Percentiles rank a stretch among this genome's conserved stretches.
Conservation (phyloP, 495 filamentous ascomycete genomes). For the Tuber microsphaerosporum region DNA sequence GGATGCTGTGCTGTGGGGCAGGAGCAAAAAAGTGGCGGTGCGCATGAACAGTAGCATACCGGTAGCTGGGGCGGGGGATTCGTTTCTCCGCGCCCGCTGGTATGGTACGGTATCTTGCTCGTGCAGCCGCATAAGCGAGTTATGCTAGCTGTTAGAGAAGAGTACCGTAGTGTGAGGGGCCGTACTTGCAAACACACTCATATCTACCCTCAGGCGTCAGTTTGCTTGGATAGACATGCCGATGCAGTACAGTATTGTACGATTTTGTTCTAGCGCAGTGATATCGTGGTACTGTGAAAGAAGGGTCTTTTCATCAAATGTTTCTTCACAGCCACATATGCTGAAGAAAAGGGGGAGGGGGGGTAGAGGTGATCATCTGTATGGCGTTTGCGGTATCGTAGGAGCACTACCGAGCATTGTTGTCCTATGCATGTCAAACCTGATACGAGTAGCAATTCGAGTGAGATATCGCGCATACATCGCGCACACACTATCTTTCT, state of each 20-base stretch:
- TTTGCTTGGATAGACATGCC: no score
- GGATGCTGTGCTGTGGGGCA: not conserved
- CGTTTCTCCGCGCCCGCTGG: not conserved
- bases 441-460: not conserved
- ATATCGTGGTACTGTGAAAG: not conserved
- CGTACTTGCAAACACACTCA: not conserved
- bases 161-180: not conserved
- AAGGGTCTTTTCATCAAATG: not conserved
- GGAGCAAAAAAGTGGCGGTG: not conserved
- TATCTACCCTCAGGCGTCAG: no score
- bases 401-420: not conserved
- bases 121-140: not conserved
- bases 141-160: not conserved
- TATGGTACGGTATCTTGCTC: not conserved
- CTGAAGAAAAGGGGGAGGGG: not conserved
- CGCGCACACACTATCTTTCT: no score
- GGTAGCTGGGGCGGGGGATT: not conserved
- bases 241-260: no score
- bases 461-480: not conserved
- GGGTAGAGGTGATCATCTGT: not conserved
- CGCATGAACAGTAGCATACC: not conserved
- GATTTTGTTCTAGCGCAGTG: no score
- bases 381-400: not conserved
- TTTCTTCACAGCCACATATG: constrained; percentile 1
- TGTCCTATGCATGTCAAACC: not conserved